Evolutionary conservation across 352 stramenopile genomes (phyloP).

Genomic region (Globisporangium camurandrum): DNA sequence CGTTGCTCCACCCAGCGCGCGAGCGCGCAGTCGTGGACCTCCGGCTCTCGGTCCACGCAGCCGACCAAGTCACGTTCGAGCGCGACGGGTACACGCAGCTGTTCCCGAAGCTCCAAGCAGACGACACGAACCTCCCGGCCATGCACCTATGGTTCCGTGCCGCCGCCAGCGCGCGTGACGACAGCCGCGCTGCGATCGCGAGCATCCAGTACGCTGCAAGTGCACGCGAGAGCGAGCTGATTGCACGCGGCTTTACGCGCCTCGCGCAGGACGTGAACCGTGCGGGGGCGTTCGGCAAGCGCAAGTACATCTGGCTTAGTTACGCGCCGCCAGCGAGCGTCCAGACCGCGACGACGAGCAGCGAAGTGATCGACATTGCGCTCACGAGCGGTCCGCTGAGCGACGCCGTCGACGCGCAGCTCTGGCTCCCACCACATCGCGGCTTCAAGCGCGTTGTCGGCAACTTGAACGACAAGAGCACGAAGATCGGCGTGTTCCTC

Average conservation of each 20-base stretch:
- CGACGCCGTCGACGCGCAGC: slow-evolving; percentile 48
- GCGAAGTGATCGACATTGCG: slow-evolving; percentile 58
- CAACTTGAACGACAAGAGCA: slow-evolving; percentile 61
- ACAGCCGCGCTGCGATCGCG: slow-evolving; percentile 54
- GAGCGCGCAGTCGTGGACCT: slow-evolving; percentile 56
- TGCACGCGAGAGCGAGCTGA: slow-evolving; percentile 60
- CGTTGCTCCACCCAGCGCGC: slow-evolving; percentile 39
- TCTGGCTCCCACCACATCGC: slow-evolving; percentile 64
- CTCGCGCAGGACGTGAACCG: slow-evolving; percentile 68
- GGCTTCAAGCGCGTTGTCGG: slow-evolving; percentile 68
- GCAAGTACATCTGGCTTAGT: slow-evolving; percentile 74
- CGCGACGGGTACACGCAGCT: slow-evolving; percentile 58
- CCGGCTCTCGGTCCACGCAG: slow-evolving; percentile 49
- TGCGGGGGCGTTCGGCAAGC: slow-evolving; percentile 51
- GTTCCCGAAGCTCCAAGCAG: slow-evolving; percentile 41
- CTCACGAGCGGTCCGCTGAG: slow-evolving; percentile 58
- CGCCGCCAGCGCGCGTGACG: slow-evolving; percentile 40
- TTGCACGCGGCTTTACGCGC: slow-evolving; percentile 66
- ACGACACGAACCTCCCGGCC: slow-evolving; percentile 23
- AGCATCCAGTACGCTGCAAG: slow-evolving; percentile 58
- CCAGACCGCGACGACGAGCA: slow-evolving; percentile 35
- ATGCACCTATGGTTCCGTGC: slow-evolving; percentile 64
- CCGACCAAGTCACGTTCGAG: slow-evolving; percentile 44
- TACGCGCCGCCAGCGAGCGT: slow-evolving; percentile 36
- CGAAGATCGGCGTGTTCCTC: slow-evolving; percentile 49